A percentile compares a stretch with the other conserved stretches of the same genome.
These are phyloP conservation scores for Rhodotorula toruloides DNA, from an alignment of 768 basidiomycete species.

Conservation along the genomic window DNA sequence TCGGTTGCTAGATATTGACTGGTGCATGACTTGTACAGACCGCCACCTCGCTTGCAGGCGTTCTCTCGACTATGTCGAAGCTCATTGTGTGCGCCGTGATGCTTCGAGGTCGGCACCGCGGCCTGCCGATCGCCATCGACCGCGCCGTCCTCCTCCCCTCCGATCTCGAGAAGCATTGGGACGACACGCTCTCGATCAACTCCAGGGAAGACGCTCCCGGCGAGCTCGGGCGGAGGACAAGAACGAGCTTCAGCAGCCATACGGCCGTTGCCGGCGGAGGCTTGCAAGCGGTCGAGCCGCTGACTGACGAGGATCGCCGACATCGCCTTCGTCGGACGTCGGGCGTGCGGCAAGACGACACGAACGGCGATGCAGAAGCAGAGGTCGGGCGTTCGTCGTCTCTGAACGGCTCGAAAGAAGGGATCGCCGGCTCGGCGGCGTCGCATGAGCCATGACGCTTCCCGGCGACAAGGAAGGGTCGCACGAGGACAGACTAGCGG, in stretches of 20 bases:
- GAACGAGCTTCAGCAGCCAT: conserved; percentile 2
- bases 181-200: conserved; percentile 22
- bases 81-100: conserved; percentile 80
- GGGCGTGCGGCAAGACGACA: neutral
- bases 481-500: too few species aligned
- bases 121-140: conserved; percentile 49
- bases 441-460: too few species aligned
- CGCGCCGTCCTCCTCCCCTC: conserved; percentile 68
- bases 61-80: conserved; percentile 74
- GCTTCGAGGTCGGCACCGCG: conserved; percentile 57
- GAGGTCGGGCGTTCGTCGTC: too few species aligned
- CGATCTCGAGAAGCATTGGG: conserved; percentile 50
- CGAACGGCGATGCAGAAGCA: neutral
- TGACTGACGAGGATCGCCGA: neutral
- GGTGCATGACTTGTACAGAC: conserved; percentile 58
- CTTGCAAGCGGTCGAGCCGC: neutral
- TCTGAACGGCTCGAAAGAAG: too few species aligned
- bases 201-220: neutral
- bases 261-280: neutral
- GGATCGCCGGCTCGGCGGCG: too few species aligned
- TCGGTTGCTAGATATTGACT: too few species aligned
- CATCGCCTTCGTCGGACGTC: neutral
- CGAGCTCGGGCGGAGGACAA: neutral
- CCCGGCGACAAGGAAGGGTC: too few species aligned
- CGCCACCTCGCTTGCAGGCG: conserved; percentile 74